Evolutionary conservation across 2,329 filamentous ascomycete species (phyloP), one percentile per base, ranked within the genome.

Genomic region (Pestalotiopsis sp.): DNA sequence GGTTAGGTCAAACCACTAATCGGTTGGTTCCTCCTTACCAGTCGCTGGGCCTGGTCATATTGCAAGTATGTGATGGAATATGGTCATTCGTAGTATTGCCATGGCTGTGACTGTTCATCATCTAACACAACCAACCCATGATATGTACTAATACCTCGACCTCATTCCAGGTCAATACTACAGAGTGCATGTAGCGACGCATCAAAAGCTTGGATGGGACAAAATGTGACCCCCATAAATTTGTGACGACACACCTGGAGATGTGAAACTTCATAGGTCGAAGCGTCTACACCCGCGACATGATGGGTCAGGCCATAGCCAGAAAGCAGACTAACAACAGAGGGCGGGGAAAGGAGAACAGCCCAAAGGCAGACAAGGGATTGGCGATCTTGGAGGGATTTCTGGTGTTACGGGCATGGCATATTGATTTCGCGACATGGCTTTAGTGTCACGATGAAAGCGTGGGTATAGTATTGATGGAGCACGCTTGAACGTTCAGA

Each of bases 251-350:
- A 66, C 41, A 31, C 40, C 20, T 17, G 25, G 12, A 60, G 36
- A 66, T 60, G 23, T 66, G 65, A 66, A 66, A 66, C 65, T 49
- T 66, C 52, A 17, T 4, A 20, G 52, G 52, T 66, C 65, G 57
- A 66, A 66, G 65, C 65, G 65, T 66, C 56, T 59, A 66, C 65
- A 66, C 52, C 27, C 65, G 65, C 13, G 57, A 66, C 65, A 27
- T 66, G 65, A 66, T 41, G 52, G 65, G 65, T 56, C 57, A 56
- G 25, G n/a, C 17, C 11, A 45, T 25, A 12, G 12, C 63, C 49
- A 49, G 45, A 23, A 52, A 56, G 41, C 14, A 23, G 40, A 27
- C 62, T 49, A 65, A n/a, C 45, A 58, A 56, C 49, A 58, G 20
- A 38, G 63, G 41, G 63, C 63, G 31, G 63, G 27, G 63, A n/a